These are phyloP conservation scores for Aspergillus glaucus DNA, from an alignment of 2,329 filamentous ascomycete species.

Conservation along the genomic window DNA sequence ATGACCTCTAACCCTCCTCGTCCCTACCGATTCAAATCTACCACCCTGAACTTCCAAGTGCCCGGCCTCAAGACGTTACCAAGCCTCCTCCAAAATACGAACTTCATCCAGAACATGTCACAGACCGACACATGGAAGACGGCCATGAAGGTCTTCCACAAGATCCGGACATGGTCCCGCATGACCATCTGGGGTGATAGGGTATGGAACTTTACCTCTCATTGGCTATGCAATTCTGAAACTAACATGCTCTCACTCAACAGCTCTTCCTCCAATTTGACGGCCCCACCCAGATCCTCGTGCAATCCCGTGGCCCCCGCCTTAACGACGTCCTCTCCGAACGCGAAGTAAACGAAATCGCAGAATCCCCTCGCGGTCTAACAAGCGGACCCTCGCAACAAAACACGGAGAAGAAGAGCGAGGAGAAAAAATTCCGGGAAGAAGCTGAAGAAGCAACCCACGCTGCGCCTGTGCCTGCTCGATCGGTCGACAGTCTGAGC, in stretches of 20 bases:
- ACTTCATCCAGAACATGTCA: slow-evolving; percentile 68
- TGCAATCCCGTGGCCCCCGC: slow-evolving; percentile 79
- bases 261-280: slow-evolving; percentile 81
- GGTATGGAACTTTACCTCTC: slow-evolving; percentile 35
- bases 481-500: slow-evolving; percentile 22
- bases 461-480: slow-evolving; percentile 18
- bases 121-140: slow-evolving; percentile 67
- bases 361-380: slow-evolving; percentile 68
- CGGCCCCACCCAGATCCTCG: slow-evolving; percentile 75
- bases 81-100: slow-evolving; percentile 59
- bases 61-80: slow-evolving; percentile 58
- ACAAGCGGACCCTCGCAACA: slow-evolving; percentile 53
- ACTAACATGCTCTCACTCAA: slow-evolving; percentile 1
- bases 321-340: slow-evolving; percentile 71
- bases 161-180: slow-evolving; percentile 67
- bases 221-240: neutral
- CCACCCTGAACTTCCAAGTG: slow-evolving; percentile 67
- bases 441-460: slow-evolving; percentile 17
- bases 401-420: slow-evolving; percentile 8
- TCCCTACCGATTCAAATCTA: slow-evolving; percentile 82
- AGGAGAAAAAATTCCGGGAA: slow-evolving; percentile 13
- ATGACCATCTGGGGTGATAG: slow-evolving; percentile 89
- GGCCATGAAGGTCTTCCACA: slow-evolving; percentile 59
- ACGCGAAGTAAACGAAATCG: slow-evolving; percentile 83
- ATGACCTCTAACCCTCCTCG: slow-evolving; percentile 66